A percentile compares a stretch with the other conserved stretches of the same genome.
These are phyloP conservation scores for Aspergillus ruber DNA, from an alignment of 2,329 filamentous ascomycete species.

Conservation along the genomic window DNA sequence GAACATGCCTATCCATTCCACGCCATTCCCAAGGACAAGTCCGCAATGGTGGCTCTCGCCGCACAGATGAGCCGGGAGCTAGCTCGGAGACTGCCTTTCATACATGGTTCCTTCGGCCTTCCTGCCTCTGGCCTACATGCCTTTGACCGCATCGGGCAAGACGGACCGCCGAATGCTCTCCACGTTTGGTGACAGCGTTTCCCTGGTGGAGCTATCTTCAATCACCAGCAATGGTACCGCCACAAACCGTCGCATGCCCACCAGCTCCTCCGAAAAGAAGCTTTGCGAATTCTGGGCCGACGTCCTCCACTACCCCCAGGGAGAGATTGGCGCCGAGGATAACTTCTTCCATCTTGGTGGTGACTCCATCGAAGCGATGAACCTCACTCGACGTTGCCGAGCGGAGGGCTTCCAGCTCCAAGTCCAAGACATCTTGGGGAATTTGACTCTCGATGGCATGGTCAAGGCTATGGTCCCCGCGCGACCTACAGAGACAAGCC, in stretches of 20 bases:
- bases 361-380: slow-evolving; percentile 1
- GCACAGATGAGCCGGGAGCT: slow-evolving; percentile 9
- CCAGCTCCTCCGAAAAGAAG: background rate
- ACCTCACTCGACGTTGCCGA: background rate
- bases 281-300: background rate
- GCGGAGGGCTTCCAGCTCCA: background rate
- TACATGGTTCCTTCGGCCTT: slow-evolving; percentile 34
- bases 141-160: slow-evolving; percentile 35
- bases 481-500: background rate
- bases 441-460: slow-evolving; percentile 18
- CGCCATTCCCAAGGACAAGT: slow-evolving; percentile 3
- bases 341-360: slow-evolving; percentile 1
- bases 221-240: background rate
- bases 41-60: slow-evolving; percentile 4
- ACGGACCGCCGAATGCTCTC: slow-evolving; percentile 25
- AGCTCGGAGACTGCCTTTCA: slow-evolving; percentile 11
- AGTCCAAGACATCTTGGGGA: background rate
- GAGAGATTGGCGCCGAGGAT: background rate
- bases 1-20: slow-evolving; percentile 6
- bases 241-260: background rate
- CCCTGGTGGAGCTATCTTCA: background rate
- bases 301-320: background rate
- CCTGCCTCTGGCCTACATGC: slow-evolving; percentile 33
- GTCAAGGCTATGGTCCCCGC: slow-evolving; percentile 13
- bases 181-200: background rate